phyloP scores from a whole-genome alignment of 768 basidiomycete genomes.

The Nidularia sp. region DNA sequence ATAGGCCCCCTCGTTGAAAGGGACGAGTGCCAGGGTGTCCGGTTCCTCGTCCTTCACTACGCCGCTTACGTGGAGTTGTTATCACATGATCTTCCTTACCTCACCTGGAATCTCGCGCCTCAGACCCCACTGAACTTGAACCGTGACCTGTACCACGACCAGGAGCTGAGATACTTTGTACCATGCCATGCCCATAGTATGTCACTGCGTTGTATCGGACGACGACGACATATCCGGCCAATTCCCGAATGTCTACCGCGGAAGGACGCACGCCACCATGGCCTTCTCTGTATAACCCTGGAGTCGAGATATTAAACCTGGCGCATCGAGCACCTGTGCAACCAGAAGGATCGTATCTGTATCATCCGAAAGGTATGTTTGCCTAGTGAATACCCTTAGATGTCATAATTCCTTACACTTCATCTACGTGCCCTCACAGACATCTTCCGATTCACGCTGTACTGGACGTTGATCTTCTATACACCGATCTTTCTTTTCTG shows the following conservation, averaged over 20 bases:
- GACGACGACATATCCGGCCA: background rate
- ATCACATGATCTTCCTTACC: too few species aligned
- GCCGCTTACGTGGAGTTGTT: too few species aligned
- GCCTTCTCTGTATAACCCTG: conserved; percentile 50
- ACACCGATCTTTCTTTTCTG: conserved; percentile 45
- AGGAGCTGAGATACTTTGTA: too few species aligned
- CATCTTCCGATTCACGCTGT: conserved; percentile 49
- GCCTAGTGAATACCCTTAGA: background rate
- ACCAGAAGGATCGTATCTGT: conserved; percentile 37
- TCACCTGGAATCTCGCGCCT: too few species aligned
- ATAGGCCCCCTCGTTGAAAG: too few species aligned
- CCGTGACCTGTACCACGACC: too few species aligned
- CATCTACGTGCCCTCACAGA: conserved; percentile 22
- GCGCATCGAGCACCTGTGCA: conserved; percentile 32
- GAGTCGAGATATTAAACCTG: conserved; percentile 44
- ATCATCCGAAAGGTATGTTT: conserved; percentile 30
- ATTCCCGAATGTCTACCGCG: conserved; percentile 1
- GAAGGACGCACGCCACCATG: conserved; percentile 25
- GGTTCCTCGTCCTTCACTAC: too few species aligned
- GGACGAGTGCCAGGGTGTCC: too few species aligned
- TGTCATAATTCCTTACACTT: background rate
- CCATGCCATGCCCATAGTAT: too few species aligned
- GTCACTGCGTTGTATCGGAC: too few species aligned
- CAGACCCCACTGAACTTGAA: too few species aligned
- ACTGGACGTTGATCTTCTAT: conserved; percentile 49